A percentile compares a stretch with the other conserved stretches of the same genome.
These are phyloP conservation scores for Mycena polygramma DNA, from an alignment of 768 basidiomycete genomes.

Conservation along the genomic window DNA sequence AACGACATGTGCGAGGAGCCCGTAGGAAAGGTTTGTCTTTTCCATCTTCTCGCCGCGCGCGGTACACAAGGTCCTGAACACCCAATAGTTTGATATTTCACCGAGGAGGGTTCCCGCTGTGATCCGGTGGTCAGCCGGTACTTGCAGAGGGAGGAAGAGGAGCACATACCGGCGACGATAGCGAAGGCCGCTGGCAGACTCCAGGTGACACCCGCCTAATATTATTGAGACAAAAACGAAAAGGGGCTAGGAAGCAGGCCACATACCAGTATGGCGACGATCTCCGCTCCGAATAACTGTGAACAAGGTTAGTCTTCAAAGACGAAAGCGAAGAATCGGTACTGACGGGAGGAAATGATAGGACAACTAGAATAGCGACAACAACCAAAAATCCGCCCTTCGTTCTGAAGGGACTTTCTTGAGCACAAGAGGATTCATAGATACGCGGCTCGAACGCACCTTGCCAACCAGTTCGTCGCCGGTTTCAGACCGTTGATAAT, in stretches of 20 bases:
- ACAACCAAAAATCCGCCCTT: neutral
- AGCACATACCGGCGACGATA: constrained; percentile 60
- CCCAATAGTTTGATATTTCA: constrained; percentile 15
- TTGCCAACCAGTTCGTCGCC: constrained; percentile 1
- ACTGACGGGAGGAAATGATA: constrained; percentile 11
- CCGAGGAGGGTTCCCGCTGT: neutral
- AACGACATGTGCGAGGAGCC: constrained; percentile 75
- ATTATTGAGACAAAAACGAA: no score
- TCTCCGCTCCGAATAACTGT: constrained; percentile 72
- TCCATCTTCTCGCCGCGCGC: constrained; percentile 82
- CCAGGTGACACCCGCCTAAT: constrained; percentile 87
- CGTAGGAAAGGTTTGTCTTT: constrained; percentile 68
- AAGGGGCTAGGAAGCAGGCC: no score
- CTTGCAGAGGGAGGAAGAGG: constrained; percentile 53
- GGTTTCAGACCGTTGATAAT: neutral
- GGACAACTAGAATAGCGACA: neutral
- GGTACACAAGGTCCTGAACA: constrained; percentile 68
- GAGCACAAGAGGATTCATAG: neutral
- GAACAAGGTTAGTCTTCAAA: neutral
- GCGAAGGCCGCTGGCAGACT: constrained; percentile 60
- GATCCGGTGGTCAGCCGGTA: neutral
- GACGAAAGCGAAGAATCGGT: no score
- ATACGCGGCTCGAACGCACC: neutral
- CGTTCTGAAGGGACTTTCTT: neutral
- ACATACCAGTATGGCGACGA: constrained; percentile 85